Evolutionary conservation across 306 rosid genomes (phyloP).

Genomic region (Luffa acutangula): DNA sequence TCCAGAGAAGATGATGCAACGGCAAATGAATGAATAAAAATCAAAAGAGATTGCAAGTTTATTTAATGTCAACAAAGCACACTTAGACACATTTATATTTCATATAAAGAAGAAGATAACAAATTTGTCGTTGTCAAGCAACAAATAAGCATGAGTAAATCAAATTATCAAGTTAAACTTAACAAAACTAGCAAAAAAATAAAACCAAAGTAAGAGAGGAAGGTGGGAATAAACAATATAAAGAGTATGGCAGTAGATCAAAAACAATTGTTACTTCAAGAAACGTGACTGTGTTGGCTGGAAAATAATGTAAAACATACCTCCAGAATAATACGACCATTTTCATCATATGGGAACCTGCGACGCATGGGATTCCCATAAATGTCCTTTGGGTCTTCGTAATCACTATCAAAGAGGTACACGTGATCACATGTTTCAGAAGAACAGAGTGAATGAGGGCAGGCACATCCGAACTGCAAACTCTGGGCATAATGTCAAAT

Average conservation of each 20-base stretch:
- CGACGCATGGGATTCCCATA: slow-evolving; percentile 76
- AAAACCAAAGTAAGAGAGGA: neutral
- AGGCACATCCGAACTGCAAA: slow-evolving; percentile 74
- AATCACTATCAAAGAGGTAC: slow-evolving; percentile 83
- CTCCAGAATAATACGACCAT: slow-evolving; percentile 82
- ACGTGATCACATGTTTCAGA: slow-evolving; percentile 91
- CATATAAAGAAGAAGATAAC: neutral
- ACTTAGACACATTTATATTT: neutral
- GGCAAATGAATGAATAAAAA: neutral
- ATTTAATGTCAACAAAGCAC: neutral
- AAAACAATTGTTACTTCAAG: neutral
- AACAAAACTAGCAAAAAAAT: neutral
- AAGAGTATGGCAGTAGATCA: neutral
- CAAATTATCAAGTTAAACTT: neutral
- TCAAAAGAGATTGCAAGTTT: neutral
- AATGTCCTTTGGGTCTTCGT: slow-evolving; percentile 84
- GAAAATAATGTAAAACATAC: slow-evolving; percentile 21
- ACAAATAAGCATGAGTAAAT: neutral
- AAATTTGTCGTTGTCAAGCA: neutral
- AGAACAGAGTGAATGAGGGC: slow-evolving; percentile 51
- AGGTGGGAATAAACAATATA: neutral
- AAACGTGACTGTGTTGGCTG: neutral
- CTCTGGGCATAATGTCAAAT: slow-evolving; percentile 33
- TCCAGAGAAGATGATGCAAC: neutral
- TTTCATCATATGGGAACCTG: slow-evolving; percentile 87